Conservation (phyloP, 768 basidiomycete species). For the Tephrocybe sp. region DNA sequence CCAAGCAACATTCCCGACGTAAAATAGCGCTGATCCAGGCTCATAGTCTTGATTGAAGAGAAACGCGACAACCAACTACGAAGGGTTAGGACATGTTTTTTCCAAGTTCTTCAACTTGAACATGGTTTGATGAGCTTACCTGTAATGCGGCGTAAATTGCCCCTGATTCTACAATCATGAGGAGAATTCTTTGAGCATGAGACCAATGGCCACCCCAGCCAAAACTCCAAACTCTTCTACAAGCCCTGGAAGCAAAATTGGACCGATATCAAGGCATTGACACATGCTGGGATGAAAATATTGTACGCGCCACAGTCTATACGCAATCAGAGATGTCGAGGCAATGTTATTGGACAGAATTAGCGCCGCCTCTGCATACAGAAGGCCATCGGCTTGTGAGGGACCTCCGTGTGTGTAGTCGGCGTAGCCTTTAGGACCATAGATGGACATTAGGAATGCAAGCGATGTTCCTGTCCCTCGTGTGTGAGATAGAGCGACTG, state of each 20-base stretch:
- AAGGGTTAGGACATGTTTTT: neutral
- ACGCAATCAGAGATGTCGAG: slow-evolving; percentile 4
- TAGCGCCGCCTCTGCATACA: slow-evolving; percentile 4
- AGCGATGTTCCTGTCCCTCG: neutral
- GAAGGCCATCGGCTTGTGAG: neutral
- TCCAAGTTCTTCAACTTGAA: neutral
- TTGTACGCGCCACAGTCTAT: slow-evolving; percentile 4
- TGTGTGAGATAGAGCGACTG: neutral
- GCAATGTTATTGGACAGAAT: slow-evolving; percentile 1
- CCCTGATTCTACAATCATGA: slow-evolving; percentile 8
- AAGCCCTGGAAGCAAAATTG: neutral
- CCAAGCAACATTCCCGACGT: neutral
- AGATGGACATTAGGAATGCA: slow-evolving; percentile 4
- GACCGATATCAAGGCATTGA: neutral
- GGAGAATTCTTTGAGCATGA: slow-evolving; percentile 4
- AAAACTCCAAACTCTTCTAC: neutral
- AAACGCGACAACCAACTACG: neutral
- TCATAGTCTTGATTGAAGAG: slow-evolving; percentile 7
- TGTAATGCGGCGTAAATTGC: slow-evolving; percentile 5
- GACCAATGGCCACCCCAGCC: slow-evolving; percentile 7
- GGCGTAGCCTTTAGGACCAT: neutral
- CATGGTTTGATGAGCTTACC: neutral
- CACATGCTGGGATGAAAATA: neutral
- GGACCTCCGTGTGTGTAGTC: neutral
- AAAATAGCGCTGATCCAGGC: neutral